phyloP scores from a whole-genome alignment of 140 eudicot species.

The Cichorium intybus region DNA sequence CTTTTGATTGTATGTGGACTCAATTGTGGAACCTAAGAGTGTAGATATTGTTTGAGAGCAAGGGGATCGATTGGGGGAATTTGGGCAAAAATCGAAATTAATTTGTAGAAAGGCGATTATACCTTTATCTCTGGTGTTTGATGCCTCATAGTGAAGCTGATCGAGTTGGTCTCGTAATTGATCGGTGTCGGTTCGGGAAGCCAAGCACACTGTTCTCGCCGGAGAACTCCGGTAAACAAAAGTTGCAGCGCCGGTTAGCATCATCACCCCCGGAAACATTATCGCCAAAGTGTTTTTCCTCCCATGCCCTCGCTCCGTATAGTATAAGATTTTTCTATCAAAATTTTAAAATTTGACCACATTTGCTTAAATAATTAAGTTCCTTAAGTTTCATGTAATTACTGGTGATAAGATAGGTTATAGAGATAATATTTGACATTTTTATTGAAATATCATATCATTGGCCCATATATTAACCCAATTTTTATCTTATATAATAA shows the following conservation, averaged over 20 bases:
- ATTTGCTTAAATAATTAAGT: too few relatives aligned
- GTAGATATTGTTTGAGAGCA: neutral
- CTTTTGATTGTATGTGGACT: neutral
- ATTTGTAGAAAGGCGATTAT: slow-evolving; percentile 1
- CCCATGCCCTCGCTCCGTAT: neutral
- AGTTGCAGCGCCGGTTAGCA: slow-evolving; percentile 22
- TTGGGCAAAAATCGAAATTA: neutral
- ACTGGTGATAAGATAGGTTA: too few relatives aligned
- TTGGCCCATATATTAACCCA: too few relatives aligned
- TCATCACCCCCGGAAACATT: slow-evolving; percentile 32
- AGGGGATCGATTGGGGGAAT: neutral
- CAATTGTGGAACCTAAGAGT: slow-evolving; percentile 1
- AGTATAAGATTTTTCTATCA: too few relatives aligned
- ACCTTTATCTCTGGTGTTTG: slow-evolving; percentile 64
- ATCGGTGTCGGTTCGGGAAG: slow-evolving; percentile 39
- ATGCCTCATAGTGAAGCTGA: slow-evolving; percentile 63
- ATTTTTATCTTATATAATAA: too few relatives aligned
- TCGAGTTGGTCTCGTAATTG: slow-evolving; percentile 68
- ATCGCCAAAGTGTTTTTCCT: slow-evolving; percentile 11
- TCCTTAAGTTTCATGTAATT: too few relatives aligned
- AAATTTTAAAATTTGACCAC: too few relatives aligned
- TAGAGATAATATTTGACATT: too few relatives aligned
- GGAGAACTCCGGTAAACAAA: slow-evolving; percentile 29
- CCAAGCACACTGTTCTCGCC: slow-evolving; percentile 34
- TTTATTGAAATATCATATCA: too few relatives aligned